Conservation (phyloP, 2,329 filamentous ascomycete genomes). For the Penicillium sp. region DNA sequence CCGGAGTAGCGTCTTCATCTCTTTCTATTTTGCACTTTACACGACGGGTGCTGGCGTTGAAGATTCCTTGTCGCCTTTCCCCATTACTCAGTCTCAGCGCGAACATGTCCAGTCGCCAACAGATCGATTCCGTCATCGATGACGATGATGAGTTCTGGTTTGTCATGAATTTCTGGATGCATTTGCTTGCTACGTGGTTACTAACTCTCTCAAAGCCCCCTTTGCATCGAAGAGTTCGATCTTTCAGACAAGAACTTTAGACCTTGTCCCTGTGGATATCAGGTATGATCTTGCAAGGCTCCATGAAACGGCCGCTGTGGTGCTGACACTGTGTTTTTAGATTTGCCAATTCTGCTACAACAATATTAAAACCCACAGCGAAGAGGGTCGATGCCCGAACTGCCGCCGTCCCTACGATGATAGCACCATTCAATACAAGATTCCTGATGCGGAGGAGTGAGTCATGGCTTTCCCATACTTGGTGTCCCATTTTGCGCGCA, state of each 20-base stretch:
- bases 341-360: constrained; percentile 99
- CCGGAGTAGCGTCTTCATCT: constrained; percentile 17
- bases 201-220: constrained; percentile 62
- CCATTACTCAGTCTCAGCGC: constrained; percentile 22
- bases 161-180: constrained; percentile 9
- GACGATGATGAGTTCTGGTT: constrained; percentile 52
- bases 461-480: constrained; percentile 34
- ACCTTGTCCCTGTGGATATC: constrained; percentile 95
- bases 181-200: constrained; percentile 2
- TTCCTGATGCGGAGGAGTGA: constrained; percentile 92
- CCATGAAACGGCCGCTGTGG: not conserved
- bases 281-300: constrained; percentile 60
- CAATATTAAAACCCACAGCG: constrained; percentile 94
- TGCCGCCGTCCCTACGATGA: constrained; percentile 95
- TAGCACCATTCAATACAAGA: constrained; percentile 94
- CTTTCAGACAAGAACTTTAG: constrained; percentile 95
- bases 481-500: constrained; percentile 7
- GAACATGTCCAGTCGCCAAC: constrained; percentile 46
- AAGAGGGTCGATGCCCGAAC: constrained; percentile 93
- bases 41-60: constrained; percentile 22
- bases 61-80: constrained; percentile 25
- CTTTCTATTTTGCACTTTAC: constrained; percentile 15
- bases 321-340: constrained; percentile 47
- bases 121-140: constrained; percentile 50
- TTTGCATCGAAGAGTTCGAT: constrained; percentile 99